A percentile compares a stretch with the other conserved stretches of the same genome.
Evolutionary conservation across 2,329 filamentous ascomycete genomes (phyloP).

Genomic region (Pseudopithomyces chartarum): DNA sequence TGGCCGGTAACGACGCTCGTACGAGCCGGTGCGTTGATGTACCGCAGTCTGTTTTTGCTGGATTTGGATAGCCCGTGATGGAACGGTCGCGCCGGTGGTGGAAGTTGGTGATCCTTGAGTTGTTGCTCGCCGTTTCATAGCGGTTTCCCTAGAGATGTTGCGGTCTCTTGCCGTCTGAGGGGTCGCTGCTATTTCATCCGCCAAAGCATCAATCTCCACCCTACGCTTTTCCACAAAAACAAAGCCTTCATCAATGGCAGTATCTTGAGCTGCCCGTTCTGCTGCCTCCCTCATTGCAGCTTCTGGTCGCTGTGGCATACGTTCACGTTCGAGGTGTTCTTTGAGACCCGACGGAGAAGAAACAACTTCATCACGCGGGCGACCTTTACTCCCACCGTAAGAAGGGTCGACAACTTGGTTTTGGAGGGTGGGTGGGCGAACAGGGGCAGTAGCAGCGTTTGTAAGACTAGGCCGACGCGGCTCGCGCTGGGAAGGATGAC

Average conservation of each 20-base stretch:
- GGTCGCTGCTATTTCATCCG: constrained; percentile 89
- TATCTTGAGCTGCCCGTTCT: constrained; percentile 78
- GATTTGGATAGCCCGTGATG: constrained; percentile 77
- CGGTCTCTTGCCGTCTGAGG: constrained; percentile 61
- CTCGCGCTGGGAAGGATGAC: constrained; percentile 45
- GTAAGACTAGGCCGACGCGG: constrained; percentile 50
- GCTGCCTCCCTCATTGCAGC: constrained; percentile 53
- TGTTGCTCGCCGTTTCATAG: constrained; percentile 76
- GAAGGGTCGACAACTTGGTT: constrained; percentile 41
- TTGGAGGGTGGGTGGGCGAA: constrained; percentile 44
- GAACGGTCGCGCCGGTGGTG: constrained; percentile 70
- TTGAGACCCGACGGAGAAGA: constrained; percentile 54
- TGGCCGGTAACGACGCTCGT: constrained; percentile 77
- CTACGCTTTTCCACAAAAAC: constrained; percentile 94
- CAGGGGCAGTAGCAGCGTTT: constrained; percentile 52
- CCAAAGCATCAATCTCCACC: constrained; percentile 95
- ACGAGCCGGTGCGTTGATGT: constrained; percentile 78
- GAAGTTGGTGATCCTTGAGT: constrained; percentile 75
- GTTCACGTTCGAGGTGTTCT: constrained; percentile 52
- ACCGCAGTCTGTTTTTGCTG: constrained; percentile 65
- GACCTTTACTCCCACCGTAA: constrained; percentile 62
- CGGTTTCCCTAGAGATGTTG: constrained; percentile 60
- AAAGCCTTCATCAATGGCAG: constrained; percentile 90
- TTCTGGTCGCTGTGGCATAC: constrained; percentile 47
- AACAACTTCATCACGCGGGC: constrained; percentile 56